Percentiles rank a stretch among this genome's conserved stretches.
phyloP scores from a whole-genome alignment of 2,329 filamentous ascomycete genomes.

The Penicillium sp. region DNA sequence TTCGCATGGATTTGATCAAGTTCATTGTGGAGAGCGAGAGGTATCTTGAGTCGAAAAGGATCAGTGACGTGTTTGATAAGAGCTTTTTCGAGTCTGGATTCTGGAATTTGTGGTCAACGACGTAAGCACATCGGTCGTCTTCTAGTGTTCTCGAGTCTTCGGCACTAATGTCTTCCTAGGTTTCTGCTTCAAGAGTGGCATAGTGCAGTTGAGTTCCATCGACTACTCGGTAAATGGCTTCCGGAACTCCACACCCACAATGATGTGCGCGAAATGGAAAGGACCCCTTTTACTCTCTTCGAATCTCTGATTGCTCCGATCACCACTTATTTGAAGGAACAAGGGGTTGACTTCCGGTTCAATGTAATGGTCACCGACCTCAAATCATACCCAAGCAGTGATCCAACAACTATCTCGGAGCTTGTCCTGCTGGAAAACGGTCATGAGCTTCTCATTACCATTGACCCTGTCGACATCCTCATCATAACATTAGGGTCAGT shows the following conservation, averaged over 20 bases:
- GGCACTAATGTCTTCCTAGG: neutral
- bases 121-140: neutral
- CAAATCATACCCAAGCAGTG: slow-evolving; percentile 14
- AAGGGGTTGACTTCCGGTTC: slow-evolving; percentile 26
- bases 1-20: slow-evolving; percentile 14
- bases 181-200: slow-evolving; percentile 1
- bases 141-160: neutral
- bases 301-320: slow-evolving; percentile 19
- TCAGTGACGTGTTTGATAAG: slow-evolving; percentile 20
- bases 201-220: neutral
- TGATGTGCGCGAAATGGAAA: slow-evolving; percentile 16
- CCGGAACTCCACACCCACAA: slow-evolving; percentile 17
- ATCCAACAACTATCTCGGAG: slow-evolving; percentile 26
- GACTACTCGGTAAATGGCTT: neutral
- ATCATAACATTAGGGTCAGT: slow-evolving; percentile 18
- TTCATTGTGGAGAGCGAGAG: slow-evolving; percentile 17
- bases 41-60: slow-evolving; percentile 22
- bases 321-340: slow-evolving; percentile 12
- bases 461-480: slow-evolving; percentile 32
- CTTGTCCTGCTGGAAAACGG: slow-evolving; percentile 22
- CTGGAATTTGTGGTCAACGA: slow-evolving; percentile 1
- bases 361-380: slow-evolving; percentile 18
- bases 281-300: slow-evolving; percentile 22
- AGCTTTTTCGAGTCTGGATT: slow-evolving; percentile 12
- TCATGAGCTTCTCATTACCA: slow-evolving; percentile 16